Percentiles rank a stretch among this genome's conserved stretches.
Evolutionary conservation across 164 flowering plant species (phyloP).

Genomic region (Berberis vulgaris): DNA sequence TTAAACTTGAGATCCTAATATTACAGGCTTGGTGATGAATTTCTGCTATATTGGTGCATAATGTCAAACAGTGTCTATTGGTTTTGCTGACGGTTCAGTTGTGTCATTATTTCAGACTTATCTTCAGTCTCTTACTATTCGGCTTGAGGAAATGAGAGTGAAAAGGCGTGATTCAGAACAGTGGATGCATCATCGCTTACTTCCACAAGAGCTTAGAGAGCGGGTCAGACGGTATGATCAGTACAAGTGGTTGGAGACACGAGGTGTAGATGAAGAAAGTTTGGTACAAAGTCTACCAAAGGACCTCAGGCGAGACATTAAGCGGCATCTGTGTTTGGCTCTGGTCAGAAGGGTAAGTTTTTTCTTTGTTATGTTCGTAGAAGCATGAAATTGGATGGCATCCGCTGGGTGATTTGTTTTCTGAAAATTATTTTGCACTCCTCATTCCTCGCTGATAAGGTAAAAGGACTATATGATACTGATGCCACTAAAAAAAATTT

Average conservation of each 20-base stretch:
- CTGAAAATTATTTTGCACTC: background rate
- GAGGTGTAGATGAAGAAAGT: conserved; percentile 95
- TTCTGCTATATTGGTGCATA: too few species aligned
- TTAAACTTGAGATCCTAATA: too few species aligned
- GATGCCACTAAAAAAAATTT: too few species aligned
- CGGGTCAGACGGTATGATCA: conserved; percentile 97
- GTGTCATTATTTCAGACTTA: conserved; percentile 34
- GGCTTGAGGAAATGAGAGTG: conserved; percentile 97
- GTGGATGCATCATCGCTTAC: conserved; percentile 99
- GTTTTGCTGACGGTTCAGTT: background rate
- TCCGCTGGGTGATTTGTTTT: background rate
- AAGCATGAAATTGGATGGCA: background rate
- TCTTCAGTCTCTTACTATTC: conserved; percentile 91
- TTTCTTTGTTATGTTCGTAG: background rate
- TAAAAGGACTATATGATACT: too few species aligned
- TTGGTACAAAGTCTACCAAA: conserved; percentile 87
- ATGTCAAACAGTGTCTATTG: background rate
- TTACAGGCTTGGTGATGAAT: too few species aligned
- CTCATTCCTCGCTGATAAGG: background rate
- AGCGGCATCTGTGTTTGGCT: conserved; percentile 93
- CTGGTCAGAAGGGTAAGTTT: conserved; percentile 77
- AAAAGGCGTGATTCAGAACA: conserved; percentile 99
- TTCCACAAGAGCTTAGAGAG: conserved; percentile 89
- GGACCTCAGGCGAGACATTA: conserved; percentile 96
- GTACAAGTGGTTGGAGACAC: conserved; percentile 96